Base-by-base conservation (phyloP, 108 stramenopile genomes). In the Nitzschia sp. region DNA sequence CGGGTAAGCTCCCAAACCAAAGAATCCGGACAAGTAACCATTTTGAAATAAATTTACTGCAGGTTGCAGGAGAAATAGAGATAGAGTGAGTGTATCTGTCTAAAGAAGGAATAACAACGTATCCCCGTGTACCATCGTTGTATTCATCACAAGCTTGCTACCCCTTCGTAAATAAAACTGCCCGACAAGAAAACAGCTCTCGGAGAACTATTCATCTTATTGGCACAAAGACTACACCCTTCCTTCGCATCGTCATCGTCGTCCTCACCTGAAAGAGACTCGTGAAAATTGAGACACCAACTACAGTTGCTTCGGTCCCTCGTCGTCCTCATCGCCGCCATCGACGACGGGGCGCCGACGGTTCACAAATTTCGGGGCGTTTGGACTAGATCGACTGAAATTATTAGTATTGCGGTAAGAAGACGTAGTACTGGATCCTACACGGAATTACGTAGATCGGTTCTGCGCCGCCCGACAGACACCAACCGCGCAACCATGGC, bases 1-100 rank as follows among this genome's bases (percentile, higher is more conserved):
- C 85, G 83, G 66, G 93, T 86, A 53, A 92, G 54, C 71, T 95
- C 88, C 98, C 98, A 98, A 15, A 86, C 80, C 75, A 97, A 95
- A 58, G 88, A 76, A 82, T 92, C 91, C 19, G 95, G 61, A 72
- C 77, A 68, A 46, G 70, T 64, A 47, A 94, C 93, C 95, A 96
- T 96, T 63, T 86, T 96, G 58, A 49, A 54, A 38, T 26, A 58
- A n/a, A 56, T 19, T 69, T 62, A 30, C n/a, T n/a, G n/a, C n/a
- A n/a, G n/a, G n/a, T 48, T 19, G 53, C 28, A n/a, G n/a, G n/a
- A n/a, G n/a, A n/a, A n/a, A n/a, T n/a, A 46, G 17, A n/a, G 46
- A n/a, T 46, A n/a, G n/a, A 46, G 46, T n/a, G n/a, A 46, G 0
- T 46, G 46, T 46, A n/a, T 17, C 0, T 46, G 18, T n/a, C 17